These are phyloP conservation scores for Thalassiosira hispida DNA, from an alignment of 352 stramenopile genomes.

Conservation along the genomic window DNA sequence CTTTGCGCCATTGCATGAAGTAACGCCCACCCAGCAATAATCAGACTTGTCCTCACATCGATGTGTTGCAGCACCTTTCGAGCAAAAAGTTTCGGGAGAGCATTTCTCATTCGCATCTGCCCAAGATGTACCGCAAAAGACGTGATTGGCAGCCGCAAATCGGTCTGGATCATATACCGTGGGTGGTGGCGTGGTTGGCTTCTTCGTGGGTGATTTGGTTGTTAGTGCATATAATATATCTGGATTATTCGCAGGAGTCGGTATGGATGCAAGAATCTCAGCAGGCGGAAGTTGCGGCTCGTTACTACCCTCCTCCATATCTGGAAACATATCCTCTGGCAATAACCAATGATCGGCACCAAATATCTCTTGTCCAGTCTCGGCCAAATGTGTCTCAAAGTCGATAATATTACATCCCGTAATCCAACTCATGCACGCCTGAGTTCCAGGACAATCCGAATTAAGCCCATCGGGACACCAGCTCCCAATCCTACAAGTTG, in stretches of 20 bases:
- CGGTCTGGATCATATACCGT: neutral
- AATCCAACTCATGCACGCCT: slow-evolving; percentile 40
- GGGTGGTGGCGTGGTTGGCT: neutral
- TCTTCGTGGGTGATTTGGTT: slow-evolving; percentile 1
- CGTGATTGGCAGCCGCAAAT: slow-evolving; percentile 22
- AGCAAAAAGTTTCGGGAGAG: slow-evolving; percentile 54
- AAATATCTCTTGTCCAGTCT: slow-evolving; percentile 40
- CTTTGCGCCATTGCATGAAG: slow-evolving; percentile 46
- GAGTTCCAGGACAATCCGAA: slow-evolving; percentile 24
- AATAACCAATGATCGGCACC: slow-evolving; percentile 25
- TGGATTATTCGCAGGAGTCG: no score
- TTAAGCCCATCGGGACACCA: slow-evolving; percentile 39
- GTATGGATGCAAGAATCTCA: slow-evolving; percentile 3
- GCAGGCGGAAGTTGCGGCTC: slow-evolving; percentile 14
- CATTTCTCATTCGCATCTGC: slow-evolving; percentile 32
- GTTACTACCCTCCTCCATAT: neutral
- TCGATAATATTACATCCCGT: slow-evolving; percentile 52
- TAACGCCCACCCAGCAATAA: slow-evolving; percentile 47
- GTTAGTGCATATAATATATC: neutral
- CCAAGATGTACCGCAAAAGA: slow-evolving; percentile 47
- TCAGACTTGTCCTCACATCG: slow-evolving; percentile 25
- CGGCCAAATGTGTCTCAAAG: slow-evolving; percentile 30
- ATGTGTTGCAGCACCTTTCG: slow-evolving; percentile 37
- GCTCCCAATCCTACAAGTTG: slow-evolving; percentile 40
- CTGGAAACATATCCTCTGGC: slow-evolving; percentile 1